Base-by-base conservation (phyloP, 768 basidiomycete genomes). In the Cystobasidium onofrii region DNA sequence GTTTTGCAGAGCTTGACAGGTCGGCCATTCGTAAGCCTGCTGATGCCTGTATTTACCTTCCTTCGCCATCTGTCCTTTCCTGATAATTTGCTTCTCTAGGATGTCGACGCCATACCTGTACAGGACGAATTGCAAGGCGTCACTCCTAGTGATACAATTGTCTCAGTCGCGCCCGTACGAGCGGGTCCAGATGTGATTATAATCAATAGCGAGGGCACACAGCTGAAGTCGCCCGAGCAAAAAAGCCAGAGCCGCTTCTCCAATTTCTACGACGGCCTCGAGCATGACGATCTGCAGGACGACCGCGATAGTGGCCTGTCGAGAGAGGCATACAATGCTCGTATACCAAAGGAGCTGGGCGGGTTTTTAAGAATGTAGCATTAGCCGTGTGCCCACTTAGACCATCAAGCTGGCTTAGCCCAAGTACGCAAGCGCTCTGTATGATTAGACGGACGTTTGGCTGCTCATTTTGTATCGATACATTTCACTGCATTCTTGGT, bases 1-100 rank as follows among this genome's bases (percentile, higher is more conserved):
- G 82, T 92, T 44, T 81, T 92, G 7, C 85, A 67, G 66, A 72
- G 43, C 17, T 29, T 75, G 60, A 46, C 67, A 10, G 74, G 74
- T 1, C 66, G 67, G 9, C 57, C 25, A 31, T 61, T 75, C 27
- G 63, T 64, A 41, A 17, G 63, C 36, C 25, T n/a, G n/a, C n/a
- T n/a, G n/a, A n/a, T n/a, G n/a, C n/a, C n/a, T n/a, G n/a, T n/a
- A n/a, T n/a, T 13, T 27, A 34, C 25, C 34, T 6, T 34, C 25
- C 3, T 64, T 12, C 63, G 18, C 23, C 25, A 3, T 64, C 27
- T 17, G 20, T 39, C 15, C 6, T 9, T 46, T 17, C 12, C 9
- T 64, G 34, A 3, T 64, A 13, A 36, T 34, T 4, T 64, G 12
- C 34, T 92, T 17, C 84, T 91, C 81, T 0, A 81, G 64, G 82